Evolutionary conservation across 148 eudicot species (phyloP), one percentile per base, ranked within the genome.

Genomic region (Vaccinium macrocarpon): DNA sequence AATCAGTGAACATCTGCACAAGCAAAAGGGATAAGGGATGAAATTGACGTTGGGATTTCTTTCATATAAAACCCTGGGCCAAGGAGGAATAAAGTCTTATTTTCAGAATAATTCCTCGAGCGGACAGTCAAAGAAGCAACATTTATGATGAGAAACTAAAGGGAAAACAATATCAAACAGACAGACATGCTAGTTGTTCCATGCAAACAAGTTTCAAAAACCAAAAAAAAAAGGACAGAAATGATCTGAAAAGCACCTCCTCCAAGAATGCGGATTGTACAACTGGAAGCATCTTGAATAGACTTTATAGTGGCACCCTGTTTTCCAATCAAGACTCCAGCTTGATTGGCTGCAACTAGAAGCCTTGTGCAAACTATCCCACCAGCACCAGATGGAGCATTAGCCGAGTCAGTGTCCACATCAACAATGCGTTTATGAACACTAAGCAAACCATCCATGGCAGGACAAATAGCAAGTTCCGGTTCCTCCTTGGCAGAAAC

Each of bases 401-500:
- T 80, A 52, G 87, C 83, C 42, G 88, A 51, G 61, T 91, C 93
- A 38, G 70, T 75, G 16, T 87, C 93, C 18, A 15, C 84, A 84
- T 88, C 89, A 70, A 91, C 50, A 64, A 91, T 62, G 12, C 87
- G 93, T 61, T 87, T 89, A 86, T 89, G 93, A 72, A 91, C 85
- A 80, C 79, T 88, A 48, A 91, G 81, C 57, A 91, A 87, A 38
- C 90, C 91, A 81, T 91, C 89, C 84, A 91, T 55, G 27, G 93
- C 93, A 82, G 93, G 93, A 51, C 91, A 86, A 85, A 88, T 82
- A 11, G 82, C 25, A 49, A 84, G 72, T 77, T 87, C 87, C 16
- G 93, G 93, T 61, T 89, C 91, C 84, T 91, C 93, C 88, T 91
- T 91, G 2, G 93, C 93, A 83, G 93, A 91, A 56, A 91, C 80